phyloP scores from a whole-genome alignment of 352 stramenopile species.

The Phytophthora ramorum region DNA sequence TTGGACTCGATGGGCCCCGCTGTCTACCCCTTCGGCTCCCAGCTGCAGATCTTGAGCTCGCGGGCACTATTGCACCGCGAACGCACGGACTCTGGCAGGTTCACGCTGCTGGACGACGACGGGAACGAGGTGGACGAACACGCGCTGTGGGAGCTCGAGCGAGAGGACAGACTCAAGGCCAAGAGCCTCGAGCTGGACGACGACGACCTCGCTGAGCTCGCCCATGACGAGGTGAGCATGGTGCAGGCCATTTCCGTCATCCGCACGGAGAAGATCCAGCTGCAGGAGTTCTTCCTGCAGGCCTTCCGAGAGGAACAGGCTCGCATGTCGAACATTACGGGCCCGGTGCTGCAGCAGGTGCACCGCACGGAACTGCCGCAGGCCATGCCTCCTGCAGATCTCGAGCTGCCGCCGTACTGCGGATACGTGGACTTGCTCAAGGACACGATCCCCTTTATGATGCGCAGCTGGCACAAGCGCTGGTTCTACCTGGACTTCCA shows the following conservation, averaged over 20 bases:
- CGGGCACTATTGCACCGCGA: slow-evolving; percentile 37
- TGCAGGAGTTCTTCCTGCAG: slow-evolving; percentile 65
- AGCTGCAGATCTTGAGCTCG: slow-evolving; percentile 40
- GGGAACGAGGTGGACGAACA: slow-evolving; percentile 74
- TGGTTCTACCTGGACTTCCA: slow-evolving; percentile 88
- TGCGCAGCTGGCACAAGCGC: slow-evolving; percentile 82
- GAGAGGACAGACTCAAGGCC: slow-evolving; percentile 55
- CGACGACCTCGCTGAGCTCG: slow-evolving; percentile 68
- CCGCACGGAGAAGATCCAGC: slow-evolving; percentile 63
- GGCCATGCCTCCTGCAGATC: slow-evolving; percentile 34
- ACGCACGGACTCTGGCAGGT: slow-evolving; percentile 47
- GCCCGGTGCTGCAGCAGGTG: slow-evolving; percentile 32
- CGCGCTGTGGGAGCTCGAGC: slow-evolving; percentile 53
- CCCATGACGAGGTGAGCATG: slow-evolving; percentile 55
- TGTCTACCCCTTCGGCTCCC: slow-evolving; percentile 50
- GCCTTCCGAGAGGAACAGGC: slow-evolving; percentile 62
- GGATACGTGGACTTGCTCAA: slow-evolving; percentile 82
- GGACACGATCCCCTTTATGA: slow-evolving; percentile 76
- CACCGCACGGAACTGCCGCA: slow-evolving; percentile 41
- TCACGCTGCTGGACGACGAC: slow-evolving; percentile 70
- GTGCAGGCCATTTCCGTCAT: slow-evolving; percentile 68
- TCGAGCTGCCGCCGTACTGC: slow-evolving; percentile 75
- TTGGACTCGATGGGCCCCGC: slow-evolving; percentile 29
- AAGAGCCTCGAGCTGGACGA: slow-evolving; percentile 70
- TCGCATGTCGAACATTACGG: slow-evolving; percentile 24